phyloP scores from a whole-genome alignment of 192 early-diverging fungal species.

The Backusella liffmaniae region DNA sequence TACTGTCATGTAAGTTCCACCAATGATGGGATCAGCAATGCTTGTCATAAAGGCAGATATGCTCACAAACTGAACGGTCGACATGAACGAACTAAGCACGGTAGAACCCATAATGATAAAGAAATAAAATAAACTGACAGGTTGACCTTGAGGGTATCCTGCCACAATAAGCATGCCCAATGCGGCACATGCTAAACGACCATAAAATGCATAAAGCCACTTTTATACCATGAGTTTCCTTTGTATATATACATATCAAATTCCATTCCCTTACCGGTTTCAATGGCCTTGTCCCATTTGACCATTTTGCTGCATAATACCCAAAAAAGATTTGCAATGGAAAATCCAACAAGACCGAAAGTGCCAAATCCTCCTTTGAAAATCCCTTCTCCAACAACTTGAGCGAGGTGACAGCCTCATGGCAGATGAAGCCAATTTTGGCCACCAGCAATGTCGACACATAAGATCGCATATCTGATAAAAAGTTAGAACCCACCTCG shows the following conservation, averaged over 20 bases:
- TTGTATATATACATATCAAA: neutral
- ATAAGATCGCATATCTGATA: conserved; percentile 77
- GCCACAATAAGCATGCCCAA: conserved; percentile 85
- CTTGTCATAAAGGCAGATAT: conserved; percentile 93
- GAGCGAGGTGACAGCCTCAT: conserved; percentile 91
- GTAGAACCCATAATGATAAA: conserved; percentile 73
- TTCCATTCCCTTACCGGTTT: conserved; percentile 58
- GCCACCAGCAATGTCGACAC: conserved; percentile 79
- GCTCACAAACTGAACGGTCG: conserved; percentile 95
- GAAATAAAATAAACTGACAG: conserved; percentile 70
- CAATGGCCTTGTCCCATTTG: conserved; percentile 77
- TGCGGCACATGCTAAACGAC: conserved; percentile 79
- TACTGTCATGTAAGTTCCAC: conserved; percentile 86
- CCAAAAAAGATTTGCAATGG: conserved; percentile 97
- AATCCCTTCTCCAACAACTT: conserved; percentile 96
- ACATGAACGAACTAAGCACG: conserved; percentile 83
- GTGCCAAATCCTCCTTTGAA: conserved; percentile 91
- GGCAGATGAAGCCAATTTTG: conserved; percentile 95
- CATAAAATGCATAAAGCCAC: conserved; percentile 91
- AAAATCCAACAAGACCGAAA: conserved; percentile 93
- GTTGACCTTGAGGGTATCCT: conserved; percentile 68
- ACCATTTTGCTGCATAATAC: conserved; percentile 97
- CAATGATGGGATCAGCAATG: conserved; percentile 94
- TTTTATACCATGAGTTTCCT: conserved; percentile 6
- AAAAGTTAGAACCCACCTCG: too few species aligned